These are phyloP conservation scores for Nyctanthes arbortristis DNA, from an alignment of 257 asterid species.

Conservation along the genomic window DNA sequence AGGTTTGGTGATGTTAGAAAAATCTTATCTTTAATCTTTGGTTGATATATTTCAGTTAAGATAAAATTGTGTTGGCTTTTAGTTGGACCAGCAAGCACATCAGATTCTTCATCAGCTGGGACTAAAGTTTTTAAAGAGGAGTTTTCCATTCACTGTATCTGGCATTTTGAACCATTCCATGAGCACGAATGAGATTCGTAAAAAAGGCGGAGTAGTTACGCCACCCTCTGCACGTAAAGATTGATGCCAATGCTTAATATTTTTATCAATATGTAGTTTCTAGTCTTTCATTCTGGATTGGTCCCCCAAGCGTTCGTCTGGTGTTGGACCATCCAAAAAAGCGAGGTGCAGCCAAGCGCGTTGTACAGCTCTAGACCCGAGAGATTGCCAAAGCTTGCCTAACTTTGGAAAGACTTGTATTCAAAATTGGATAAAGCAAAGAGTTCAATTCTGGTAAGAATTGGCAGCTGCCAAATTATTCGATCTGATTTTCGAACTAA, in stretches of 20 bases:
- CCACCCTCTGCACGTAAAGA: neutral
- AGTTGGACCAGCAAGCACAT: neutral
- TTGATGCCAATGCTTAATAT: neutral
- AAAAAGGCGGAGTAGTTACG: neutral
- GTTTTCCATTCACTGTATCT: too few species aligned
- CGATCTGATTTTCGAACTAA: neutral
- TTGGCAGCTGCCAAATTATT: neutral
- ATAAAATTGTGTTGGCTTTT: neutral
- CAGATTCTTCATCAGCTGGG: slow-evolving; percentile 1
- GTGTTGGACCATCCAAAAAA: too few species aligned
- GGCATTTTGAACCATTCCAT: neutral
- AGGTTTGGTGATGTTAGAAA: too few species aligned
- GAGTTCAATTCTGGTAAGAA: neutral
- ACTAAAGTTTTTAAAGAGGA: neutral
- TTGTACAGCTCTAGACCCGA: too few species aligned
- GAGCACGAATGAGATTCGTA: neutral
- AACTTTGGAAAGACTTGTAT: neutral
- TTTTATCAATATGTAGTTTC: too few species aligned
- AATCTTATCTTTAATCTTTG: neutral
- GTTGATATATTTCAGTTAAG: neutral
- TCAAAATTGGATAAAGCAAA: neutral
- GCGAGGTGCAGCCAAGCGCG: too few species aligned
- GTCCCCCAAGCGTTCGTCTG: too few species aligned
- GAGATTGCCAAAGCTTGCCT: neutral
- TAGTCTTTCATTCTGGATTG: neutral